Conservation (phyloP, 352 stramenopile genomes). For the Aphanomyces invadans region DNA sequence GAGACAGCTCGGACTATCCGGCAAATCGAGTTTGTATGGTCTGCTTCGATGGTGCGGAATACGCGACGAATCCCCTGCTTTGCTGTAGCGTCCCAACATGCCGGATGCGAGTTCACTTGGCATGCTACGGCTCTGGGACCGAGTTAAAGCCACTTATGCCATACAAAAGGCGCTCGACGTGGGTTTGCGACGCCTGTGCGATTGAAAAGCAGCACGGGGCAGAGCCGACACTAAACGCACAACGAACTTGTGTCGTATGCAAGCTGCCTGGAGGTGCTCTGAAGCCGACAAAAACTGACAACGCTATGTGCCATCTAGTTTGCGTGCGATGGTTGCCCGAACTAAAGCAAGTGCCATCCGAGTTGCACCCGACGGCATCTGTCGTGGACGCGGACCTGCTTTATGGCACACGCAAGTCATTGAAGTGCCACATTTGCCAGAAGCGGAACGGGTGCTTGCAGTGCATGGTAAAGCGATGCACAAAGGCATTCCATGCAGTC, state of each 20-base stretch:
- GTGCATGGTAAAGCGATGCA: slow-evolving; percentile 76
- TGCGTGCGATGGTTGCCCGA: slow-evolving; percentile 85
- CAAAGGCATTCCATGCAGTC: slow-evolving; percentile 72
- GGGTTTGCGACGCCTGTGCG: slow-evolving; percentile 61
- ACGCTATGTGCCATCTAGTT: slow-evolving; percentile 74
- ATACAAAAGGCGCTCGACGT: slow-evolving; percentile 33
- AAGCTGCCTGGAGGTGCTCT: slow-evolving; percentile 72
- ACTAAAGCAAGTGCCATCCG: slow-evolving; percentile 59
- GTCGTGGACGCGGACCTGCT: slow-evolving; percentile 54
- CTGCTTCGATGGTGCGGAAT: slow-evolving; percentile 62
- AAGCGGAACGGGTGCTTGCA: slow-evolving; percentile 79
- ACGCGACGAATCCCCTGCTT: slow-evolving; percentile 49
- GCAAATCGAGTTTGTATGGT: slow-evolving; percentile 30
- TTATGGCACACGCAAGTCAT: slow-evolving; percentile 52
- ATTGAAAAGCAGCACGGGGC: neutral
- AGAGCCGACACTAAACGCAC: slow-evolving; percentile 12
- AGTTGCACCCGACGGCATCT: slow-evolving; percentile 41
- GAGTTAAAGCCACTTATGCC: slow-evolving; percentile 30
- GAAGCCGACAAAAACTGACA: slow-evolving; percentile 46
- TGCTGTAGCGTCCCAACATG: slow-evolving; percentile 42
- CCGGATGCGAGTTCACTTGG: slow-evolving; percentile 58
- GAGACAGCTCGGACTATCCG: neutral
- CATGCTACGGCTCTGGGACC: slow-evolving; percentile 50
- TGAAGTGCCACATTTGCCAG: slow-evolving; percentile 80
- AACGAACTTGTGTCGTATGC: slow-evolving; percentile 45